Percentiles rank a stretch among this genome's conserved stretches.
Evolutionary conservation across 768 basidiomycete species (phyloP).

Genomic region (Lactarius pseudohatsudake): DNA sequence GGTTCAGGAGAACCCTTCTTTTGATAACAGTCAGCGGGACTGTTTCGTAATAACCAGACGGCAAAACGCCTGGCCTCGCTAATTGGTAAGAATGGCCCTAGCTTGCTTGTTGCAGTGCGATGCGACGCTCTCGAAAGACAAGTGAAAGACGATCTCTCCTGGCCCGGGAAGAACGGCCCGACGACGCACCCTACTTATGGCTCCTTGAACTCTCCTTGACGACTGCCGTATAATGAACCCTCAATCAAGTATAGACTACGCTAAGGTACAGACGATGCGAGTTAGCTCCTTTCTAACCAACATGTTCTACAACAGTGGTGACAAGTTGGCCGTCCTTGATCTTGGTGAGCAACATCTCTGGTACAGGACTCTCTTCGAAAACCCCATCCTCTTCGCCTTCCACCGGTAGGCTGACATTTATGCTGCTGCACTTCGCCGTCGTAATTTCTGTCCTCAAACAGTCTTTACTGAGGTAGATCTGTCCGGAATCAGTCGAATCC

Average conservation of each 20-base stretch:
- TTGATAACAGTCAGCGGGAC: neutral
- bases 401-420: constrained; percentile 87
- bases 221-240: no score
- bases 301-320: constrained; percentile 87
- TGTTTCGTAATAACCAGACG: neutral
- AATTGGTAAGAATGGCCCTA: neutral
- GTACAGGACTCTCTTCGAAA: constrained; percentile 85
- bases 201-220: no score
- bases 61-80: neutral
- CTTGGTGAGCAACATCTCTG: constrained; percentile 92
- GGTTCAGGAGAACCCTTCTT: neutral
- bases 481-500: constrained; percentile 93
- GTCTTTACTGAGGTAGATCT: constrained; percentile 86
- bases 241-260: neutral
- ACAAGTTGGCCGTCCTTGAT: constrained; percentile 81
- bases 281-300: constrained; percentile 41
- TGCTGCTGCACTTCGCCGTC: constrained; percentile 89
- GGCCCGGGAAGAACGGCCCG: neutral
- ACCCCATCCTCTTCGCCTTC: constrained; percentile 90
- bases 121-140: neutral
- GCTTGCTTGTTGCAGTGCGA: neutral
- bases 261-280: neutral
- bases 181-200: no score
- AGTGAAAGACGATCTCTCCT: neutral
- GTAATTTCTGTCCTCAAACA: constrained; percentile 83